phyloP scores from a whole-genome alignment of 257 asterid species.

The Coffea eugenioides region DNA sequence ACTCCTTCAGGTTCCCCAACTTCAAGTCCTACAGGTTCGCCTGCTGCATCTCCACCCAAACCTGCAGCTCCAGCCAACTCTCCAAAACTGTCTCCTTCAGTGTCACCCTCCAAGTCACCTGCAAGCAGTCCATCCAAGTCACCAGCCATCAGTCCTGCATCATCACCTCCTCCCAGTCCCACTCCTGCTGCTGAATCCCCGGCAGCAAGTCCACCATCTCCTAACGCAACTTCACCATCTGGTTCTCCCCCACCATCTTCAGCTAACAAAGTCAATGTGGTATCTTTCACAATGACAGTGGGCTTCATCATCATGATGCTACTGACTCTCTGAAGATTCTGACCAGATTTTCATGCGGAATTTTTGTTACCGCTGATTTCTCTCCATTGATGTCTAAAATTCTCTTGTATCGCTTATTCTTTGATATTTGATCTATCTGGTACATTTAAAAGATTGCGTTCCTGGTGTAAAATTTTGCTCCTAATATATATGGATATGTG shows the following conservation, averaged over 20 bases:
- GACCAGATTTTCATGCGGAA: not conserved
- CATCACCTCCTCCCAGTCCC: constrained; percentile 16
- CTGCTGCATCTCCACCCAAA: constrained; percentile 32
- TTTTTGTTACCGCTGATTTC: not conserved
- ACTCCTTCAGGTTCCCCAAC: constrained; percentile 14
- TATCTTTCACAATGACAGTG: constrained; percentile 20
- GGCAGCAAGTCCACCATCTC: constrained; percentile 28
- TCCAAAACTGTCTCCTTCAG: constrained; percentile 27
- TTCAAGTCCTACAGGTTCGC: constrained; percentile 22
- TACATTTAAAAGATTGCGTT: not conserved
- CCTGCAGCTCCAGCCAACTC: constrained; percentile 21
- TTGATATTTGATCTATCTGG: not conserved
- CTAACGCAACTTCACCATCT: constrained; percentile 15
- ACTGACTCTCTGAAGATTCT: constrained; percentile 25
- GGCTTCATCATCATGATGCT: constrained; percentile 30
- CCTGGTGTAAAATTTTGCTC: not conserved
- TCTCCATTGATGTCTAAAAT: not conserved
- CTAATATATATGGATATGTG: not conserved
- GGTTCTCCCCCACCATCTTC: constrained; percentile 36
- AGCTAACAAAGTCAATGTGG: constrained; percentile 33
- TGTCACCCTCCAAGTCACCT: constrained; percentile 27
- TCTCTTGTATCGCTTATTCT: constrained; percentile 6
- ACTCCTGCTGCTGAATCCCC: constrained; percentile 23
- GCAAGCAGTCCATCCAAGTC: constrained; percentile 22
- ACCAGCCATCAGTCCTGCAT: constrained; percentile 19